Conservation (phyloP, 768 basidiomycete genomes). For the Lactarius indigo region DNA sequence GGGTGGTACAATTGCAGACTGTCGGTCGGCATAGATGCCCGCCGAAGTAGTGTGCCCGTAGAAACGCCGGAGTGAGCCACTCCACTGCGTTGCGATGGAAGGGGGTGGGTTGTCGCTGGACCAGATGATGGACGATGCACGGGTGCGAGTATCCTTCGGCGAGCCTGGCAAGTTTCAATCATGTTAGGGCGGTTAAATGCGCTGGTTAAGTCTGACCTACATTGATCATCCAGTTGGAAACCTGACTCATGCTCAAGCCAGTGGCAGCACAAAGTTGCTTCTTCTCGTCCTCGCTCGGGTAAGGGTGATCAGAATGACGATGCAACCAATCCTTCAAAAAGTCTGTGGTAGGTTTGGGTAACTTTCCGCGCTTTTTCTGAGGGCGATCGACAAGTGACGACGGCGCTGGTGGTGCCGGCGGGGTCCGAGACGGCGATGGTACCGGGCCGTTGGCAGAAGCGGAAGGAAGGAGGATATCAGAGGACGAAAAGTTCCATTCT, state of each 20-base stretch:
- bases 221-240: conserved; percentile 94
- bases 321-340: conserved; percentile 87
- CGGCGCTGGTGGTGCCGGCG: conserved; percentile 35
- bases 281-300: conserved; percentile 88
- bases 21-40: conserved; percentile 68
- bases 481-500: conserved; percentile 67
- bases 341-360: conserved; percentile 88
- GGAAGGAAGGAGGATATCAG: conserved; percentile 48
- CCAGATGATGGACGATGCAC: conserved; percentile 72
- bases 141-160: conserved; percentile 78
- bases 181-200: conserved; percentile 24
- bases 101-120: conserved; percentile 76
- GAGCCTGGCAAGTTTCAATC: conserved; percentile 46
- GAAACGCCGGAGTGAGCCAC: conserved; percentile 27
- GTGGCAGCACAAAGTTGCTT: conserved; percentile 85
- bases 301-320: conserved; percentile 84
- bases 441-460: conserved; percentile 38
- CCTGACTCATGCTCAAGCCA: conserved; percentile 83
- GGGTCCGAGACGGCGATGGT: conserved; percentile 51
- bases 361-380: conserved; percentile 79
- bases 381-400: conserved; percentile 72
- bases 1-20: conserved; percentile 74
- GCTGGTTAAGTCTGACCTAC: conserved; percentile 37
- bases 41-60: conserved; percentile 37
- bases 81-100: conserved; percentile 37